phyloP scores from a whole-genome alignment of 2,329 filamentous ascomycete genomes.

The Dendryphion nanum region DNA sequence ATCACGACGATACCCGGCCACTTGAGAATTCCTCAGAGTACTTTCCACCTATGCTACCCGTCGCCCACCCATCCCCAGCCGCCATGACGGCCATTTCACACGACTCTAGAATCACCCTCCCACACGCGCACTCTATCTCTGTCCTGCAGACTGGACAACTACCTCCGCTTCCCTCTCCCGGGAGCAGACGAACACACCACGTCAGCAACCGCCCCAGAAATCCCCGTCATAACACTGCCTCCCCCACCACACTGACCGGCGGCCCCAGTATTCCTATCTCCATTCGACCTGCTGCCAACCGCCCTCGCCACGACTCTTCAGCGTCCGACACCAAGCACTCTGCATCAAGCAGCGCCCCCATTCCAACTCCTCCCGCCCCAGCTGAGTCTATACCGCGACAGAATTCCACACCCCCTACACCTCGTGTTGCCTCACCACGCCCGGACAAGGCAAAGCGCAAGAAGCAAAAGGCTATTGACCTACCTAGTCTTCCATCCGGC shows the following conservation, averaged over 20 bases:
- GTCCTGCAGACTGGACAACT: slow-evolving; percentile 78
- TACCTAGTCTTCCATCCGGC: slow-evolving; percentile 54
- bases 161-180: slow-evolving; percentile 78
- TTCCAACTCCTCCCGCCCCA: slow-evolving; percentile 54
- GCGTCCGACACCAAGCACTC: slow-evolving; percentile 46
- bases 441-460: slow-evolving; percentile 50
- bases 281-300: slow-evolving; percentile 22
- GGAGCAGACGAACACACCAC: slow-evolving; percentile 60
- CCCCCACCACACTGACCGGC: slow-evolving; percentile 64
- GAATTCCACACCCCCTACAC: slow-evolving; percentile 47
- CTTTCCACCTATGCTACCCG: slow-evolving; percentile 69
- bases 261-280: slow-evolving; percentile 42
- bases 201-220: slow-evolving; percentile 64
- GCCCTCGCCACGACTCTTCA: slow-evolving; percentile 40
- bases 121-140: slow-evolving; percentile 64
- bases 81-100: slow-evolving; percentile 36
- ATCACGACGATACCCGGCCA: slow-evolving; percentile 62
- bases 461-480: slow-evolving; percentile 39
- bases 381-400: slow-evolving; percentile 44
- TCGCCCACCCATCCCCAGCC: slow-evolving; percentile 43
- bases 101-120: slow-evolving; percentile 34
- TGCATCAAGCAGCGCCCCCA: slow-evolving; percentile 48
- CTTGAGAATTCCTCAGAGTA: slow-evolving; percentile 74
- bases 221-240: slow-evolving; percentile 73
- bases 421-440: slow-evolving; percentile 50